A percentile compares a stretch with the other conserved stretches of the same genome.
Conservation (phyloP, 257 asterid genomes). For the Solanum piurae region DNA sequence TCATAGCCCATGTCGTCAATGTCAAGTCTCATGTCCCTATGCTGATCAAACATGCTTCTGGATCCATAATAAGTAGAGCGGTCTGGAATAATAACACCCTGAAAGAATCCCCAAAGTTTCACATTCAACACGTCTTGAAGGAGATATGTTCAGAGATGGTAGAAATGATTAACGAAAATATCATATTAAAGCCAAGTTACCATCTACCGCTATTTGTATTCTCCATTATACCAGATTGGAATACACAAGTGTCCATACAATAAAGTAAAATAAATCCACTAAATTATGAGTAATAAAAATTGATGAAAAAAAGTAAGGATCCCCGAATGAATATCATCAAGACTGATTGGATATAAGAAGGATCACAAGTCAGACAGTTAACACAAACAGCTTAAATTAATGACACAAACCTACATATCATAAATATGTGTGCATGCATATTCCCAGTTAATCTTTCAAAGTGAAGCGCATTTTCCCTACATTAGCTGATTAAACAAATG, state of each 20-base stretch:
- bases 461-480: background rate
- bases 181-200: background rate
- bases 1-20: conserved; percentile 76
- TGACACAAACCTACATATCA: background rate
- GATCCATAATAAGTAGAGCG: conserved; percentile 41
- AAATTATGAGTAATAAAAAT: background rate
- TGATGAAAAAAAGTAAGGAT: background rate
- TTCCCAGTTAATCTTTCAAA: background rate
- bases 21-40: conserved; percentile 75
- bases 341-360: background rate
- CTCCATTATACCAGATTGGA: background rate
- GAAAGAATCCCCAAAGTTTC: conserved; percentile 3
- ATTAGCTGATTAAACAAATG: background rate
- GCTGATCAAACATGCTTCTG: conserved; percentile 49
- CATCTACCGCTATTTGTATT: background rate
- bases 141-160: background rate
- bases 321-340: background rate
- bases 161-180: background rate
- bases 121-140: background rate
- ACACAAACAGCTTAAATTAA: background rate
- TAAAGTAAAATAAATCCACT: background rate
- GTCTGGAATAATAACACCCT: conserved; percentile 39
- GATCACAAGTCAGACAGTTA: background rate
- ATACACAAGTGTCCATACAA: background rate
- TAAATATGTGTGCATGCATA: background rate